Evolutionary conservation across 1,139 yeast species (phyloP), one percentile per base, ranked within the genome.

Genomic region (Saccharomyces hybrid): DNA sequence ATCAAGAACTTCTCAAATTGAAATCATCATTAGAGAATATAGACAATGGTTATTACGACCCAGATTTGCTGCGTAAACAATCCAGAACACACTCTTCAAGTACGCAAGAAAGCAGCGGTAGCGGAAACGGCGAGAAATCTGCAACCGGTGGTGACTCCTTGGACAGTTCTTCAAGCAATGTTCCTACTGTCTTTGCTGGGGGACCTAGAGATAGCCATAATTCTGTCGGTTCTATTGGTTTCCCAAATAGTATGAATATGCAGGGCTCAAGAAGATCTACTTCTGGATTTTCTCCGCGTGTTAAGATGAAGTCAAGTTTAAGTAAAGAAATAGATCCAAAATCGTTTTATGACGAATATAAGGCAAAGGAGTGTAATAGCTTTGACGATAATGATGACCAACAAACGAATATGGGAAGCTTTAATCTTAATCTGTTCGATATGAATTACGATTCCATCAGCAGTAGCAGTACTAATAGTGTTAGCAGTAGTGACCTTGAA

Each of bases 41-140:
- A 28, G 85, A 82, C 62, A 87, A 84, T 65, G 88, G 88, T 0
- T 79, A 78, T 60, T 68, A 84, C 65, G 88, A 84, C 67, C 67
- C 81, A 47, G 76, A 78, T 0, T 69, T 84, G 44, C 69, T 84
- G 62, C 76, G 78, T 63, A 78, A 79, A 57, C 74, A 78, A 1
- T 69, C 75, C 5, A 69, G 68, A 52, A 68, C 64, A 6, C 54
- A 58, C 25, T 63, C 66, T 14, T 51, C 54, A 5, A 58, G 59
- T 23, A 61, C 63, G 14, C 57, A 56, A 9, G 59, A 57, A 16
- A 57, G 58, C 46, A 60, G 54, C 8, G 66, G 60, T 19, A 50
- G 54, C 19, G 62, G 53, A 3, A 42, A 44, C 14, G 5, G 19
- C 23, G 56, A 54, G 9, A 56, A 50, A 46, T 26, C 19, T 16